These are phyloP conservation scores for Phyllosticta citribraziliensis DNA, from an alignment of 2,329 filamentous ascomycete species.

Conservation along the genomic window DNA sequence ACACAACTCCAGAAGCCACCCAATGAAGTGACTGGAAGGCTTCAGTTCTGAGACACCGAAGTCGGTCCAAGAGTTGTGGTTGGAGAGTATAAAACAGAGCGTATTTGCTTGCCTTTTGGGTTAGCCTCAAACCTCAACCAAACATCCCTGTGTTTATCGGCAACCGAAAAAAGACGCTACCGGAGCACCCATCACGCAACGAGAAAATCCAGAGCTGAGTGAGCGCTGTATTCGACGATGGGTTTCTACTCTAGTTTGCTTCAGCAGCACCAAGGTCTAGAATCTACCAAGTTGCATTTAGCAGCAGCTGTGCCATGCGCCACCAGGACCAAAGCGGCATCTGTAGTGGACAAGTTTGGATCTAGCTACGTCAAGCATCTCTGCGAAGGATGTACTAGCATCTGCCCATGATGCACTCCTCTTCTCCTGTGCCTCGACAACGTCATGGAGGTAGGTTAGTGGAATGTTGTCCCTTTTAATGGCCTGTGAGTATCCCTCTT, in stretches of 20 bases:
- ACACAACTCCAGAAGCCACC: background rate
- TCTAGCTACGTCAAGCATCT: background rate
- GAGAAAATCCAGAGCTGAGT: background rate
- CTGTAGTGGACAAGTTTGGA: background rate
- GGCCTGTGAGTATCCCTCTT: background rate
- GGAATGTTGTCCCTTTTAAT: background rate
- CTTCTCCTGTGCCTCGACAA: slow-evolving; percentile 2
- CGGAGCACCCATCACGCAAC: no score
- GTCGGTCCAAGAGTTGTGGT: background rate
- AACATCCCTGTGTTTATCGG: background rate
- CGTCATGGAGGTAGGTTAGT: slow-evolving; percentile 2
- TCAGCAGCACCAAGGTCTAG: no score
- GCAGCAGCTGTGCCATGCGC: background rate
- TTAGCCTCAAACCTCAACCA: background rate
- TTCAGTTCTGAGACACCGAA: background rate
- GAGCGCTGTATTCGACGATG: no score
- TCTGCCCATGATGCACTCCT: background rate
- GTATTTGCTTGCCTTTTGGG: background rate
- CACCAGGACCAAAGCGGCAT: background rate
- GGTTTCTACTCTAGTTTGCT: no score
- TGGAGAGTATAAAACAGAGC: background rate
- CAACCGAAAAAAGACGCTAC: background rate
- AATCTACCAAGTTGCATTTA: background rate
- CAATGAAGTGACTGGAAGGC: no score
- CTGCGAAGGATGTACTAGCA: background rate